Percentiles rank a stretch among this genome's conserved stretches.
These are phyloP conservation scores for Euryodendron excelsum DNA, from an alignment of 148 eudicot genomes.

Conservation along the genomic window DNA sequence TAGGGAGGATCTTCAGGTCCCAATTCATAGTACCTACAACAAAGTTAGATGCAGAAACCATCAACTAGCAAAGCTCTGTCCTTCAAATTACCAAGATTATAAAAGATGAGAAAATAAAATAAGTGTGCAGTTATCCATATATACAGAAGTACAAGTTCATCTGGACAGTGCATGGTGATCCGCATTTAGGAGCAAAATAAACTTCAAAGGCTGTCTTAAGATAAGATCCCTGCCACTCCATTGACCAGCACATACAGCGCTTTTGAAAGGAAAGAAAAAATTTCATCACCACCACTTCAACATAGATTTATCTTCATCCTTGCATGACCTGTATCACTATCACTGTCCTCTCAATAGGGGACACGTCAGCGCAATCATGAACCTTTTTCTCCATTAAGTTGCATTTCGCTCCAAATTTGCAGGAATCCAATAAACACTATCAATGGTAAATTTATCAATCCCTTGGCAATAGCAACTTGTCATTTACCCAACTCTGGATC, in stretches of 20 bases:
- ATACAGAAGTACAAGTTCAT: too few species aligned
- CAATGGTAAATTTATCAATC: too few species aligned
- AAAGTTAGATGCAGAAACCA: slow-evolving; percentile 12
- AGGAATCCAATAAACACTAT: not conserved
- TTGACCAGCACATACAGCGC: too few species aligned
- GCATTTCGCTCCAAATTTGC: not conserved
- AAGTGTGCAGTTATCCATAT: too few species aligned
- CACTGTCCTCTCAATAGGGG: not conserved
- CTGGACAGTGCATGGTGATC: too few species aligned
- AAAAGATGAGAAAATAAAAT: too few species aligned
- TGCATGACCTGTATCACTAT: not conserved
- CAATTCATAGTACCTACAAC: slow-evolving; percentile 75
- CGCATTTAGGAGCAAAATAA: too few species aligned
- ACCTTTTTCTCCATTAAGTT: not conserved
- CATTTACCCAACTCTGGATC: too few species aligned
- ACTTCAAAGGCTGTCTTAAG: too few species aligned
- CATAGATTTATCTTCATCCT: not conserved
- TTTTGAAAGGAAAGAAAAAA: too few species aligned
- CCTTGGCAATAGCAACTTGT: too few species aligned
- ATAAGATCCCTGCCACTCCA: too few species aligned
- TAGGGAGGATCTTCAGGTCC: slow-evolving; percentile 93
- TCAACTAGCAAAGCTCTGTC: not conserved
- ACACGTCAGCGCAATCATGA: not conserved
- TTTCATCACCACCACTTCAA: not conserved
- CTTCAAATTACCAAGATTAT: not conserved